Percentiles rank a stretch among this genome's conserved stretches.
These are phyloP conservation scores for Lentinula edodes DNA, from an alignment of 768 basidiomycete species.

Conservation along the genomic window DNA sequence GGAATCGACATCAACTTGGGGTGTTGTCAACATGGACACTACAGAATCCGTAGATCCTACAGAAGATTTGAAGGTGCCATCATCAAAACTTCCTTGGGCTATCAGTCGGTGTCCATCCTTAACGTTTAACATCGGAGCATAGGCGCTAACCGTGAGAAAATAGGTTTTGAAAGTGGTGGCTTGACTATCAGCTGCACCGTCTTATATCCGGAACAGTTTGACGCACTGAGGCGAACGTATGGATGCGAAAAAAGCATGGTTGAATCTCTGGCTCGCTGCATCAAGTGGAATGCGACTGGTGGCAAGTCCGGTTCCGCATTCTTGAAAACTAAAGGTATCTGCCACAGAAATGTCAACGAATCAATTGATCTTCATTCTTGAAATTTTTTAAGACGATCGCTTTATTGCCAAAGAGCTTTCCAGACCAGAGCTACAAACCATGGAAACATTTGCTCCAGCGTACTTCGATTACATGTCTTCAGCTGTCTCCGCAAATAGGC, in stretches of 20 bases:
- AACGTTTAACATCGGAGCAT: neutral
- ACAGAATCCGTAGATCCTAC: slow-evolving; percentile 62
- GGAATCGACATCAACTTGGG: slow-evolving; percentile 88
- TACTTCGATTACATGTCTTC: slow-evolving; percentile 99
- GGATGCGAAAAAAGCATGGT: slow-evolving; percentile 93
- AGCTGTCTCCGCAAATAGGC: slow-evolving; percentile 83
- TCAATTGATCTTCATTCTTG: neutral
- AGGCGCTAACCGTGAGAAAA: slow-evolving; percentile 3
- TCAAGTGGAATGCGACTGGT: slow-evolving; percentile 93
- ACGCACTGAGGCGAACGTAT: slow-evolving; percentile 85
- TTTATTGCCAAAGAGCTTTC: slow-evolving; percentile 98
- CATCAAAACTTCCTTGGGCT: slow-evolving; percentile 77
- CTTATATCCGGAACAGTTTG: slow-evolving; percentile 95
- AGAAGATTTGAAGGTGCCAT: slow-evolving; percentile 69
- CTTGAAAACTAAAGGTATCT: slow-evolving; percentile 84
- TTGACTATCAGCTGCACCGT: slow-evolving; percentile 91
- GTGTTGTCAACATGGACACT: slow-evolving; percentile 80
- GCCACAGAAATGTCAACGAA: neutral
- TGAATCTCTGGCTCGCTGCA: slow-evolving; percentile 87
- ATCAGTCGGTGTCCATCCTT: slow-evolving; percentile 48
- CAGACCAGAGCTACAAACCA: slow-evolving; percentile 82
- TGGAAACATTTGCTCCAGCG: slow-evolving; percentile 94
- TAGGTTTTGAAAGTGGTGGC: slow-evolving; percentile 88
- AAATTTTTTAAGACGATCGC: slow-evolving; percentile 70
- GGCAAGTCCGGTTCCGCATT: slow-evolving; percentile 98